A percentile compares a stretch with the other conserved stretches of the same genome.
Conservation (phyloP, 805 yeast genomes). For the Lachancea thermotolerans region DNA sequence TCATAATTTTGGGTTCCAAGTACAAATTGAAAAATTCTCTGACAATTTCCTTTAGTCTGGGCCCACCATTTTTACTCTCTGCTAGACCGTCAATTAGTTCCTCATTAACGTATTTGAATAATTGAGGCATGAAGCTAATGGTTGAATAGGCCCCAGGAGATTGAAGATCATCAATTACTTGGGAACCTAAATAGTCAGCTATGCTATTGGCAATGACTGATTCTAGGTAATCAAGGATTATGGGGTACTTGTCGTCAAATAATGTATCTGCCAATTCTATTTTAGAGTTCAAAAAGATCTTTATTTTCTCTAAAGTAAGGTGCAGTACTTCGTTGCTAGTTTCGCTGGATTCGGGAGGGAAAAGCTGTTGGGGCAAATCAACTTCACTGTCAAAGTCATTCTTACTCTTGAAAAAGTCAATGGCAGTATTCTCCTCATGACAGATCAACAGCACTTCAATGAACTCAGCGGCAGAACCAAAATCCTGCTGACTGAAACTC, state of each 20-base stretch:
- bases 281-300: conserved; percentile 31
- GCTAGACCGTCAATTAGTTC: conserved; percentile 33
- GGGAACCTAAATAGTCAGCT: conserved; percentile 21
- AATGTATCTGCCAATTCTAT: conserved; percentile 34
- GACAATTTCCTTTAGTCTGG: conserved; percentile 25
- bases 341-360: conserved; percentile 17
- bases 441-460: conserved; percentile 31
- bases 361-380: conserved; percentile 24
- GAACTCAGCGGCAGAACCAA: conserved; percentile 30
- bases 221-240: conserved; percentile 35
- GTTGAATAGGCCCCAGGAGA: conserved; percentile 10
- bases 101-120: conserved; percentile 27
- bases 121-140: conserved; percentile 27
- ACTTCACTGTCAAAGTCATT: conserved; percentile 29
- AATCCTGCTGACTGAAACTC: conserved; percentile 44
- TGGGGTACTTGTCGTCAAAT: conserved; percentile 36
- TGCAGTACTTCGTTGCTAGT: conserved; percentile 20
- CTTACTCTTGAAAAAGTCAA: conserved; percentile 37
- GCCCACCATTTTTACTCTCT: conserved; percentile 34
- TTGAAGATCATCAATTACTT: conserved; percentile 12
- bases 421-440: conserved; percentile 33
- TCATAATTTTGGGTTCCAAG: conserved; percentile 31
- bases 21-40: conserved; percentile 34
- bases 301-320: conserved; percentile 23
- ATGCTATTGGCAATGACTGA: conserved; percentile 34